A percentile compares a stretch with the other conserved stretches of the same genome.
phyloP scores from a whole-genome alignment of 1,284 basidiomycete species.

The Ustilago curta region DNA sequence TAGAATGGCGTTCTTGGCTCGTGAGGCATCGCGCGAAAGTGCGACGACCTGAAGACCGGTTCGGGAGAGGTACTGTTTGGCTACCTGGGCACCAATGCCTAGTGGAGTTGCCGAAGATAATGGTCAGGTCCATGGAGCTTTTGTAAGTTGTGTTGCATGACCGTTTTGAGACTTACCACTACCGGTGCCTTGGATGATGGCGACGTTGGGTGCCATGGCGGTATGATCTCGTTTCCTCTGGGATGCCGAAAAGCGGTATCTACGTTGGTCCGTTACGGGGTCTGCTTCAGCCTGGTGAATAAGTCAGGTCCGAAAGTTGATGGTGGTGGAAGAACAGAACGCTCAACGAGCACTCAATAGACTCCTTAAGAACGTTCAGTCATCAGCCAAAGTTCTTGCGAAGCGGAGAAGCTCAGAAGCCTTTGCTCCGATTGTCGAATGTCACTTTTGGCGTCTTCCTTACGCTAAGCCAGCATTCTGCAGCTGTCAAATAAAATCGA shows the following conservation, averaged over 20 bases:
- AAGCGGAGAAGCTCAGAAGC: constrained; percentile 1
- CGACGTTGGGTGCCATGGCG: constrained; percentile 54
- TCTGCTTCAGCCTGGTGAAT: neutral
- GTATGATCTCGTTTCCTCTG: neutral
- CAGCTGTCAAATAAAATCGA: constrained; percentile 30
- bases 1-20: constrained; percentile 67
- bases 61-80: constrained; percentile 65
- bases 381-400: neutral
- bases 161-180: constrained; percentile 29
- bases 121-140: neutral
- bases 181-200: constrained; percentile 60
- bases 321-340: neutral
- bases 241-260: too few relatives aligned
- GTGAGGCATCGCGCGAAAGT: constrained; percentile 69
- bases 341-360: neutral
- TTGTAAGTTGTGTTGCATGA: neutral
- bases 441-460: neutral
- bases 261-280: neutral
- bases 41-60: constrained; percentile 71
- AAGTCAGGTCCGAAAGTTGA: neutral
- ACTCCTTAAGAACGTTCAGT: neutral
- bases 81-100: constrained; percentile 58
- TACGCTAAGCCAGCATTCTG: constrained; percentile 40
- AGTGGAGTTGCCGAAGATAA: neutral
- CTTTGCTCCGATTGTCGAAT: neutral